Percentiles rank a stretch among this genome's conserved stretches.
Evolutionary conservation across 2,329 filamentous ascomycete species (phyloP).

Genomic region (Mariannaea elegans): DNA sequence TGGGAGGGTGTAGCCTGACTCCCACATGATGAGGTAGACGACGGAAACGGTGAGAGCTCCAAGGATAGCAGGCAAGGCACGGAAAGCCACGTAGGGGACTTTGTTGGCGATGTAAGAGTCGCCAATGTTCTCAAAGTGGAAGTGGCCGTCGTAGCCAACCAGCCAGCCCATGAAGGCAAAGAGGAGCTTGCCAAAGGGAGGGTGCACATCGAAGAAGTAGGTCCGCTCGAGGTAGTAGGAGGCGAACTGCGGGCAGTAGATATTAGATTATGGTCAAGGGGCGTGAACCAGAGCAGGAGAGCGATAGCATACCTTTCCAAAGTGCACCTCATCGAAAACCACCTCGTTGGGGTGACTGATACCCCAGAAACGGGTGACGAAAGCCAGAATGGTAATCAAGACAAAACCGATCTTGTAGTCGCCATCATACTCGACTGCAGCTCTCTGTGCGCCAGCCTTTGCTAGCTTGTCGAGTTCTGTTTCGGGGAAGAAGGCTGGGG

Average conservation of each 20-base stretch:
- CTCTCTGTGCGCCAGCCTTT: constrained; percentile 47
- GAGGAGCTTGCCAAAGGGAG: constrained; percentile 96
- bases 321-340: constrained; percentile 99
- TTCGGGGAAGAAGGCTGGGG: constrained; percentile 50
- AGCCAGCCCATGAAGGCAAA: constrained; percentile 98
- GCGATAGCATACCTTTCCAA: constrained; percentile 82
- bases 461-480: constrained; percentile 61
- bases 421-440: constrained; percentile 68
- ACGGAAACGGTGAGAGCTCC: constrained; percentile 94
- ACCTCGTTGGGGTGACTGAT: constrained; percentile 96
- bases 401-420: constrained; percentile 84
- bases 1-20: constrained; percentile 95
- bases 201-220: constrained; percentile 99
- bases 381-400: constrained; percentile 84
- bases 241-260: constrained; percentile 62
- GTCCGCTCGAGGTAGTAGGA: constrained; percentile 92
- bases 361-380: constrained; percentile 93
- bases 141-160: constrained; percentile 95
- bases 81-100: constrained; percentile 96
- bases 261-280: constrained; percentile 11
- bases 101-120: constrained; percentile 98
- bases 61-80: constrained; percentile 89
- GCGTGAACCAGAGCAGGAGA: neutral
- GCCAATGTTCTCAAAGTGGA: constrained; percentile 99
- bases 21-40: constrained; percentile 98